These are phyloP conservation scores for Mediolabrus comicus DNA, from an alignment of 108 stramenopile species.

Conservation along the genomic window DNA sequence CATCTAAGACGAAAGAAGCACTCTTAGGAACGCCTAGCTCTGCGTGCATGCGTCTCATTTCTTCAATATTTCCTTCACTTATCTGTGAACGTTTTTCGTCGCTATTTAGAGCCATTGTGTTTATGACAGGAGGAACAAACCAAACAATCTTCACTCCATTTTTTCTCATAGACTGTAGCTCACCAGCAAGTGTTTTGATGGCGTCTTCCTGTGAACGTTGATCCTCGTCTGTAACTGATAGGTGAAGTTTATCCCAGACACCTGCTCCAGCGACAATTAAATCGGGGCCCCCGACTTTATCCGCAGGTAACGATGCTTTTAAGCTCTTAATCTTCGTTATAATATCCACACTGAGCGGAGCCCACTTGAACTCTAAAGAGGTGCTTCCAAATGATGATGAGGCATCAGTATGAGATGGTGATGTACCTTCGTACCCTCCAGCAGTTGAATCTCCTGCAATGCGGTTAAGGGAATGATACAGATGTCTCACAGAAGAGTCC, in stretches of 20 bases:
- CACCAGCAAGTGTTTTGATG: constrained; percentile 34
- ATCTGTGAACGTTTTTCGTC: constrained; percentile 53
- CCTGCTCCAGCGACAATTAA: constrained; percentile 41
- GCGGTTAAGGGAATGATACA: constrained; percentile 41
- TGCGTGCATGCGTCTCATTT: constrained; percentile 35
- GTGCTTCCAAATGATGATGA: constrained; percentile 16
- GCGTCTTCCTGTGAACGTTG: constrained; percentile 27
- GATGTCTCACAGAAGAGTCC: constrained; percentile 37
- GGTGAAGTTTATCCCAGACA: constrained; percentile 40
- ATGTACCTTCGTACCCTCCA: constrained; percentile 34
- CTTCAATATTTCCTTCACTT: constrained; percentile 44
- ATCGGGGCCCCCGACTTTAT: constrained; percentile 19
- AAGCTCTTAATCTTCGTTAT: constrained; percentile 35
- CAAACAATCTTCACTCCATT: constrained; percentile 25
- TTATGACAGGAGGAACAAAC: constrained; percentile 49
- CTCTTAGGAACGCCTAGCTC: constrained; percentile 27
- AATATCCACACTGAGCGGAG: constrained; percentile 46
- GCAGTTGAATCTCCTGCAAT: constrained; percentile 36
- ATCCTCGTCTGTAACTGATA: constrained; percentile 50
- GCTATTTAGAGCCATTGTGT: constrained; percentile 44
- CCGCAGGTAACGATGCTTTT: background rate
- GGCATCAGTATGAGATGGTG: constrained; percentile 30
- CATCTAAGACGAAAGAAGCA: constrained; percentile 49
- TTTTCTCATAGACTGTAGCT: constrained; percentile 21
- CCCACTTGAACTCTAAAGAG: constrained; percentile 46